These are phyloP conservation scores for Saturnispora bothae DNA, from an alignment of 805 yeast genomes.

Conservation along the genomic window DNA sequence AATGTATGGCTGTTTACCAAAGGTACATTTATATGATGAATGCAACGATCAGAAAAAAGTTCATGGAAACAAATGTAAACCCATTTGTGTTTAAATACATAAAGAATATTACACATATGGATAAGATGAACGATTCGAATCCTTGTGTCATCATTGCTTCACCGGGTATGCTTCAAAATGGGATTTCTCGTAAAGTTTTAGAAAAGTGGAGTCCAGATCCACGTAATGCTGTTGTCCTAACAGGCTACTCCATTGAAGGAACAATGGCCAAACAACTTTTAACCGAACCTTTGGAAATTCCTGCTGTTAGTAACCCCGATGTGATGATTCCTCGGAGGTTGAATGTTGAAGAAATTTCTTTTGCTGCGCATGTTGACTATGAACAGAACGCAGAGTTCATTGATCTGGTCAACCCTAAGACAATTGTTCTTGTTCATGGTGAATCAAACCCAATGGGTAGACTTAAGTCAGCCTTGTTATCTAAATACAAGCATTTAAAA, in stretches of 20 bases:
- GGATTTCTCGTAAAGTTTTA: constrained; percentile 79
- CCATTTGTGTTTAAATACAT: constrained; percentile 88
- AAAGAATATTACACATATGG: constrained; percentile 67
- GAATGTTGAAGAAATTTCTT: constrained; percentile 84
- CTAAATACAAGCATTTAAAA: constrained; percentile 71
- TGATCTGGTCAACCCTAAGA: constrained; percentile 73
- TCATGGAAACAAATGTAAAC: constrained; percentile 68
- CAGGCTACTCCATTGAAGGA: constrained; percentile 98
- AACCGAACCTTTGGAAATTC: constrained; percentile 85
- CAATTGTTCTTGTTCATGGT: constrained; percentile 90
- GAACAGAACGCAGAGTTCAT: constrained; percentile 88
- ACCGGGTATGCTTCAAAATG: constrained; percentile 98
- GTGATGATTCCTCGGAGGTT: constrained; percentile 77
- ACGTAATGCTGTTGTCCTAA: constrained; percentile 72
- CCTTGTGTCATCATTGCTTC: constrained; percentile 95
- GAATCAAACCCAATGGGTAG: constrained; percentile 99
- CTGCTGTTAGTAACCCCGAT: constrained; percentile 73
- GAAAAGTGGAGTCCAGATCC: constrained; percentile 98
- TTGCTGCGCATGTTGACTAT: constrained; percentile 99
- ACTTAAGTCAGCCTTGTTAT: constrained; percentile 79
- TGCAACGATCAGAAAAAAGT: constrained; percentile 68
- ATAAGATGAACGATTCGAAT: constrained; percentile 82
- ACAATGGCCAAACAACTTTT: constrained; percentile 89
- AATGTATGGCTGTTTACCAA: constrained; percentile 95
- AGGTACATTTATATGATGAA: constrained; percentile 97